Percentiles rank a stretch among this genome's conserved stretches.
Evolutionary conservation across 2,329 filamentous ascomycete species (phyloP).

Genomic region (Aureobasidium subglaciale): DNA sequence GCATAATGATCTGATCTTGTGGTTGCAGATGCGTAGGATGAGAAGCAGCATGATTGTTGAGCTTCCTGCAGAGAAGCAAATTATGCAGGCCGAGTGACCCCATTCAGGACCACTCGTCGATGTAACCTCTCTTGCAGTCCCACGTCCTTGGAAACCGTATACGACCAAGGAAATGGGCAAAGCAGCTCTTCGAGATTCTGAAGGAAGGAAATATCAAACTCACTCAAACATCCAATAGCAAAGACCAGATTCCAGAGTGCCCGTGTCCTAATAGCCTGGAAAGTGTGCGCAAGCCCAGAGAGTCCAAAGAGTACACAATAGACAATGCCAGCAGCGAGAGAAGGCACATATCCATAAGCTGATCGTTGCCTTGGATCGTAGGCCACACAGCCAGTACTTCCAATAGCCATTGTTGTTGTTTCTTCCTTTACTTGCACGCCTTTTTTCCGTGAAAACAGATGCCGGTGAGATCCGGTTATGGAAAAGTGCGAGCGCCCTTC

Average conservation of each 20-base stretch:
- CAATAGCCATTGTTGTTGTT: conserved; percentile 9
- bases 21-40: too few species aligned
- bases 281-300: conserved; percentile 13
- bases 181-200: too few species aligned
- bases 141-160: too few species aligned
- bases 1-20: neutral
- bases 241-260: conserved; percentile 15
- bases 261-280: conserved; percentile 9
- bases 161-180: too few species aligned
- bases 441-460: too few species aligned
- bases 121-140: too few species aligned
- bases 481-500: neutral
- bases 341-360: conserved; percentile 17
- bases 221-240: conserved; percentile 14
- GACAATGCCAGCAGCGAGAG: conserved; percentile 14
- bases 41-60: neutral
- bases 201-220: neutral
- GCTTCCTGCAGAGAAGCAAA: too few species aligned
- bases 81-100: too few species aligned
- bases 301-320: conserved; percentile 17
- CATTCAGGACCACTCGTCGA: too few species aligned
- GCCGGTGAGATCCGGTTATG: neutral
- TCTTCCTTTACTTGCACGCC: too few species aligned
- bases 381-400: conserved; percentile 13
- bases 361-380: conserved; percentile 6